phyloP scores from a whole-genome alignment of 352 stramenopile genomes.

The Blastocystis sp. region DNA sequence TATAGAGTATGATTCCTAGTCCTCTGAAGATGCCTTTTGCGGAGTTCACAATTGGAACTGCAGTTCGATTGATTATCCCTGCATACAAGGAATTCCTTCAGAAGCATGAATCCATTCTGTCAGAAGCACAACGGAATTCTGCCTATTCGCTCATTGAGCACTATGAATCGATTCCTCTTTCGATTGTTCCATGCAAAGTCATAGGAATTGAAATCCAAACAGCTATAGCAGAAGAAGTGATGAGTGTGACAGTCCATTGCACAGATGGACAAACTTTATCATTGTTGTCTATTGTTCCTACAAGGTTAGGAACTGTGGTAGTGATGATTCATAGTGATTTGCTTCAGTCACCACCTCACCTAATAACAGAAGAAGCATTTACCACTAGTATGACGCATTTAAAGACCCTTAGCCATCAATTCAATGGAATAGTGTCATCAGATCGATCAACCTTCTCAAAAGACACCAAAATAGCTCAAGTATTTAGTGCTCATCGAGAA shows the following conservation, averaged over 20 bases:
- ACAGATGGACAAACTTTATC: not conserved
- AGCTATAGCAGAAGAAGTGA: not conserved
- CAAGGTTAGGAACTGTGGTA: not conserved
- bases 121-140: not conserved
- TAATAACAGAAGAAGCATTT: not conserved
- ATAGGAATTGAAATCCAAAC: not conserved
- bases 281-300: too few relatives aligned
- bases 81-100: constrained; percentile 12
- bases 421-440: constrained; percentile 11
- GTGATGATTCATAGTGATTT: not conserved
- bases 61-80: not conserved
- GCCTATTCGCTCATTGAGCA: not conserved
- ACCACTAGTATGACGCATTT: not conserved
- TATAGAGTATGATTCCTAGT: not conserved
- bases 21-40: not conserved
- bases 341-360: not conserved
- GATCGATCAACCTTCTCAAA: constrained; percentile 3
- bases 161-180: not conserved
- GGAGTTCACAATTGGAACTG: not conserved
- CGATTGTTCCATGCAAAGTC: not conserved
- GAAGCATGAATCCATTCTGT: not conserved
- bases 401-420: not conserved
- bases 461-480: not conserved
- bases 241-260: not conserved
- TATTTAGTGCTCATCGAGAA: not conserved